Percentiles rank a stretch among this genome's conserved stretches.
Conservation (phyloP, 2,329 filamentous ascomycete species). For the Neophaeococcomyces mojaviensis region DNA sequence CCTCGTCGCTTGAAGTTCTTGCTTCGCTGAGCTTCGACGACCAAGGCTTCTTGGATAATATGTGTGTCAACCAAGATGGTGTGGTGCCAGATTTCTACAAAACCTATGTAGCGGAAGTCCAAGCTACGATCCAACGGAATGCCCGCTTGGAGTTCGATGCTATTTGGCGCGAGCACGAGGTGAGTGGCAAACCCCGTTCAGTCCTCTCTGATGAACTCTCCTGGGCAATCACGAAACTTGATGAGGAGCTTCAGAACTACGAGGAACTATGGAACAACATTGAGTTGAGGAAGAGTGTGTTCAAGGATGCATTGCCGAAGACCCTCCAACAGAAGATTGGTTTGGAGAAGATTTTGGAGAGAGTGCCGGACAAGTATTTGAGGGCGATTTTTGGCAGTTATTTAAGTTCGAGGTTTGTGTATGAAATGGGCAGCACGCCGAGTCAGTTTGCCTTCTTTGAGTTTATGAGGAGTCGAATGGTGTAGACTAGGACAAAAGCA, state of each 20-base stretch:
- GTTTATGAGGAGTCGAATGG: conserved; percentile 44
- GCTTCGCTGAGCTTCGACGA: conserved; percentile 94
- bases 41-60: conserved; percentile 76
- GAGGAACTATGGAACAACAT: conserved; percentile 86
- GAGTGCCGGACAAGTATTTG: conserved; percentile 85
- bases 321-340: conserved; percentile 84
- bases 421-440: conserved; percentile 84
- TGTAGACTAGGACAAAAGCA: too few species aligned
- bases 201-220: conserved; percentile 88
- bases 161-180: conserved; percentile 89
- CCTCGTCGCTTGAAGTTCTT: conserved; percentile 90
- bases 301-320: conserved; percentile 77
- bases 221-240: conserved; percentile 86
- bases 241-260: conserved; percentile 82
- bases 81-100: conserved; percentile 84
- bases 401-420: conserved; percentile 90
- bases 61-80: conserved; percentile 77
- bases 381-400: conserved; percentile 94
- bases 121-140: conserved; percentile 83
- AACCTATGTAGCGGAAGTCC: conserved; percentile 84
- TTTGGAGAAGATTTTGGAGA: conserved; percentile 73
- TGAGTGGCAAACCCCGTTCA: conserved; percentile 70
- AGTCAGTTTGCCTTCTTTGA: conserved; percentile 98
- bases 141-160: conserved; percentile 93
- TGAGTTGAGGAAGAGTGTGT: conserved; percentile 66